Evolutionary conservation across 2,329 filamentous ascomycete species (phyloP), one percentile per base, ranked within the genome.

Genomic region (Penicillium sp.): DNA sequence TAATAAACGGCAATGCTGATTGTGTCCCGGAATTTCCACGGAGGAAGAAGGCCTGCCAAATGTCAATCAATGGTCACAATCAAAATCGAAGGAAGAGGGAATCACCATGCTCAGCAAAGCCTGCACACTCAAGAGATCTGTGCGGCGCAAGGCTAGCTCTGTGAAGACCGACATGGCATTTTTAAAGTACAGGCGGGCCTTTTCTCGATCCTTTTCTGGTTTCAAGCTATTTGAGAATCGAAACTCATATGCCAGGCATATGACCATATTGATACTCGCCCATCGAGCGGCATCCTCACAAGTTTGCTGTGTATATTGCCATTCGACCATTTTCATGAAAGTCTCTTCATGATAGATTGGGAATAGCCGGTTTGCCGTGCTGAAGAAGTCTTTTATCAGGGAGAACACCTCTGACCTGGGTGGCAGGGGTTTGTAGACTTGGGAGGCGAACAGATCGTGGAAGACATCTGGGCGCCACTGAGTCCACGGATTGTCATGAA

Each of bases 391-490:
- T 73, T 90, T 91, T 55, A 96, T 83, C 41, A 97, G 79, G 4
- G 91, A 92, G 61, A 96, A 79, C 0, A 92, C 91, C 76, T 96
- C 92, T n/a, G 86, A 82, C 75, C 95, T 94, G 1, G 90, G 82
- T 2, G 94, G 94, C 22, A 97, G 77, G 17, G 87, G 88, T 57
- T 88, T 88, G 80, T 92, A 97, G 31, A 96, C 84, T 5, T 87
- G 87, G 15, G 92, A 88, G 57, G 87, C 85, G 77, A 98, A 98
- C 8, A 98, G 83, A 72, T 97, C 93, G 50, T 89, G 85, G 75
- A 97, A 98, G 22, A 98, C 88, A 74, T 97, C 92, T n/a, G 92
- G 91, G 68, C 96, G 96, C 93, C 93, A 97, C 67, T 92, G 89
- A 64, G 89, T 90, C 89, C 91, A 96, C 68, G 95, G 94, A 75